Conservation (phyloP, 257 asterid species). For the Galeopsis tetrahit region DNA sequence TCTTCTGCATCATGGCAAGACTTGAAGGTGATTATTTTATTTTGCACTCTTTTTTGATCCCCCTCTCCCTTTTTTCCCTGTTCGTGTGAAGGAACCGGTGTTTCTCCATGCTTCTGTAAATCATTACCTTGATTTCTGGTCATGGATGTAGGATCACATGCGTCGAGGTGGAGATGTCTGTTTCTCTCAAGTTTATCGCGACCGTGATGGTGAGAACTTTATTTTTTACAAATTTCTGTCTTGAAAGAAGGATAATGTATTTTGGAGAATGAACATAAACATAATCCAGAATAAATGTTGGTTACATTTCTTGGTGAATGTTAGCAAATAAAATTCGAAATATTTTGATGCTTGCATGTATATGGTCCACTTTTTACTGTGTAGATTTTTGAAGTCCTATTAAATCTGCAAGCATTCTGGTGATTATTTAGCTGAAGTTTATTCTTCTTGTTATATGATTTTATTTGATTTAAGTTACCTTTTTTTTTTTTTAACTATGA, state of each 20-base stretch:
- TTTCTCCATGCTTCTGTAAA: background rate
- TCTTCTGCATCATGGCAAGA: slow-evolving; percentile 96
- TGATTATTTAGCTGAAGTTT: background rate
- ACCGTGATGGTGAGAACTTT: slow-evolving; percentile 7
- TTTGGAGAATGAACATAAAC: background rate
- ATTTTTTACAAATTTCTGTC: background rate
- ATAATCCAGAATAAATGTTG: background rate
- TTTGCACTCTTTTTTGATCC: background rate
- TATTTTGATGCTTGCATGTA: background rate
- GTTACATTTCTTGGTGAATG: background rate
- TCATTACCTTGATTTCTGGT: slow-evolving; percentile 23
- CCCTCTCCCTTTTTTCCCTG: too few species aligned
- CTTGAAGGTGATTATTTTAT: slow-evolving; percentile 63
- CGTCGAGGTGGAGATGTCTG: slow-evolving; percentile 94
- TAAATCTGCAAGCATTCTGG: slow-evolving; percentile 14
- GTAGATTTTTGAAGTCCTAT: background rate
- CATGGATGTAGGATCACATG: slow-evolving; percentile 76
- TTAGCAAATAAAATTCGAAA: background rate
- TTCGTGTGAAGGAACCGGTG: background rate
- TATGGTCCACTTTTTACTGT: background rate
- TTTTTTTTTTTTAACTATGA: background rate
- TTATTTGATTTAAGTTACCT: slow-evolving; percentile 1
- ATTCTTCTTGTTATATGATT: background rate
- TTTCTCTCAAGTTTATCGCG: slow-evolving; percentile 47
- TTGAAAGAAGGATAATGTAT: background rate